Evolutionary conservation across 305 asterid genomes (phyloP).

Genomic region (Fraxinus velutina): DNA sequence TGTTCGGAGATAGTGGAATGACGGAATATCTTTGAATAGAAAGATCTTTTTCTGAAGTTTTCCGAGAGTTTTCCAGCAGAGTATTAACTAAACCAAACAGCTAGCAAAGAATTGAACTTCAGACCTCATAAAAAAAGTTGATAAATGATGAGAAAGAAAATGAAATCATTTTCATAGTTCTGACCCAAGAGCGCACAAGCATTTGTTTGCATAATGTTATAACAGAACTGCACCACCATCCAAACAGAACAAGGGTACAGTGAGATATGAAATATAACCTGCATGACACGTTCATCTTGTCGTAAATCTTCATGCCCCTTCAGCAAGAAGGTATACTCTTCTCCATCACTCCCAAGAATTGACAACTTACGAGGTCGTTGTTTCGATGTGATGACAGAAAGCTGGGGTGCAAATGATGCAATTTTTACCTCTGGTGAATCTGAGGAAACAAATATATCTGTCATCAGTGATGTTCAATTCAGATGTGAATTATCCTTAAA

Average conservation of each 20-base stretch:
- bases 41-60: conserved; percentile 90
- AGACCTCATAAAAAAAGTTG: conserved; percentile 26
- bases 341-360: conserved; percentile 91
- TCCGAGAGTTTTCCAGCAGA: conserved; percentile 81
- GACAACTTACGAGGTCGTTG: conserved; percentile 99
- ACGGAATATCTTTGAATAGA: conserved; percentile 90
- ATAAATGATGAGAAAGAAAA: conserved; percentile 13
- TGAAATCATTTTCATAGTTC: not conserved
- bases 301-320: conserved; percentile 99
- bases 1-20: conserved; percentile 94
- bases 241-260: not conserved
- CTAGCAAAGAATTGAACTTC: conserved; percentile 42
- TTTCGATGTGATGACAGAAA: conserved; percentile 93
- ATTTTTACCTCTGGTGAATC: conserved; percentile 92
- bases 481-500: not conserved
- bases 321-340: conserved; percentile 89
- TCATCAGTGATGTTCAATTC: not conserved
- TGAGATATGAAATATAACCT: conserved; percentile 46
- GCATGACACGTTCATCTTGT: conserved; percentile 99
- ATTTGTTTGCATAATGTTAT: conserved; percentile 1
- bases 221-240: conserved; percentile 13
- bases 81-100: conserved; percentile 94
- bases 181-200: not conserved
- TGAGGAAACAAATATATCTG: conserved; percentile 33
- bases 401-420: conserved; percentile 91